phyloP scores from a whole-genome alignment of 176 grass and related monocot genomes.

The Carex parvula region DNA sequence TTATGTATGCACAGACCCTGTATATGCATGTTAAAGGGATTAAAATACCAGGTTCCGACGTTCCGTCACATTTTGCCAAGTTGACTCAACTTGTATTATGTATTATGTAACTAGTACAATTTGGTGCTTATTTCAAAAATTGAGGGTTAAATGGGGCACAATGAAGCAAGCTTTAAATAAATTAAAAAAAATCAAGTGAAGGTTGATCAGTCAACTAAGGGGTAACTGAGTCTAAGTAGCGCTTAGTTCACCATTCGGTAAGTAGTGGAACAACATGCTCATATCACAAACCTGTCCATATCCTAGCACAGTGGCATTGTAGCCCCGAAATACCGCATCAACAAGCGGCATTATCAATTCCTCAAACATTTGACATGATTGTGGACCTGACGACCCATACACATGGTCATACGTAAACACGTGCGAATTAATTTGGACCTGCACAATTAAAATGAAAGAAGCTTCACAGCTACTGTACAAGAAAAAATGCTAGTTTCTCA shows the following conservation, averaged over 20 bases:
- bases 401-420: slow-evolving; percentile 81
- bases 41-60: neutral
- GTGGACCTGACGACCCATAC: slow-evolving; percentile 45
- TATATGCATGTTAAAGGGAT: slow-evolving; percentile 21
- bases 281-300: slow-evolving; percentile 69
- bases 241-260: neutral
- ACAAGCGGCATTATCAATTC: slow-evolving; percentile 66
- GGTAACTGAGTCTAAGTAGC: neutral
- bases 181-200: neutral
- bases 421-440: slow-evolving; percentile 79
- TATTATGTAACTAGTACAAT: neutral
- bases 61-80: too few relatives aligned
- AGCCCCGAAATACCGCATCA: slow-evolving; percentile 66
- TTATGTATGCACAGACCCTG: neutral
- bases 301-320: slow-evolving; percentile 89
- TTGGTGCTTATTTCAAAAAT: neutral
- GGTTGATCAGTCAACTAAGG: neutral
- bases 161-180: too few relatives aligned
- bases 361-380: slow-evolving; percentile 54
- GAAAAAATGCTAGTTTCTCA: too few relatives aligned
- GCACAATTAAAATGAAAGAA: slow-evolving; percentile 19
- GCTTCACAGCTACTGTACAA: neutral
- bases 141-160: too few relatives aligned
- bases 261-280: neutral
- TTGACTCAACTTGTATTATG: neutral